Evolutionary conservation across 2,329 filamentous ascomycete genomes (phyloP).

Genomic region (Pezizomycotina sp.): DNA sequence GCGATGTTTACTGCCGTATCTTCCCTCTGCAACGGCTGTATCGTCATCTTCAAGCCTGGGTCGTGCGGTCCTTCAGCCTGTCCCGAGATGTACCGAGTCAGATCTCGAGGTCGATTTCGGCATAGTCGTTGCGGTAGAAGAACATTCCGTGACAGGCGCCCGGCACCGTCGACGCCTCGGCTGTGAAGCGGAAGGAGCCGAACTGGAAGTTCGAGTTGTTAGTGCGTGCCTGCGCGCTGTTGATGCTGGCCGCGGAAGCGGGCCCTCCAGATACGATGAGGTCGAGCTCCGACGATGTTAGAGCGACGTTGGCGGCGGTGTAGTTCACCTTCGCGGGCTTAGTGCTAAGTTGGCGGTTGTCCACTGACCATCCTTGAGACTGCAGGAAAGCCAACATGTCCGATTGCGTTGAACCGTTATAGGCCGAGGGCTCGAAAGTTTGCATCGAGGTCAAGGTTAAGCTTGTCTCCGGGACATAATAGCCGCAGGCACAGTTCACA

Average conservation of each 20-base stretch:
- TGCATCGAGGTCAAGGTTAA: conserved; percentile 8
- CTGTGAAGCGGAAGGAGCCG: conserved; percentile 13
- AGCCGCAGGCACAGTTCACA: no score
- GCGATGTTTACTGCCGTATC: conserved; percentile 5
- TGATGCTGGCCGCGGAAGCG: conserved; percentile 2
- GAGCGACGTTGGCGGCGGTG: conserved; percentile 7
- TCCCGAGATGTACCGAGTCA: conserved; percentile 8
- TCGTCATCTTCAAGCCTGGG: conserved; percentile 12
- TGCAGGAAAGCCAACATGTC: conserved; percentile 2
- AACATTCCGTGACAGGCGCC: conserved; percentile 13
- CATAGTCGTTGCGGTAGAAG: conserved; percentile 16
- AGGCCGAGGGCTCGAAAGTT: conserved; percentile 1
- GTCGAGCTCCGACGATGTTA: conserved; percentile 10
- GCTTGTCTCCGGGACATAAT: conserved; percentile 14
- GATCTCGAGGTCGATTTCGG: conserved; percentile 18
- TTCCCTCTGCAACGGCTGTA: conserved; percentile 6
- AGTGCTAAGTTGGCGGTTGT: conserved; percentile 3
- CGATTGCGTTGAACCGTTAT: background rate
- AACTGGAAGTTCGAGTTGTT: conserved; percentile 9
- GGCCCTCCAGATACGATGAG: conserved; percentile 11
- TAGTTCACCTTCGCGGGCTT: conserved; percentile 10
- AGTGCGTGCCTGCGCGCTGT: conserved; percentile 9
- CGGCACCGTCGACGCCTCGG: conserved; percentile 8
- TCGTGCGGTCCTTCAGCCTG: conserved; percentile 8
- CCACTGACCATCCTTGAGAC: conserved; percentile 9